Base-by-base conservation (phyloP, 202 grass and related monocot genomes). In the Panicum virgatum region DNA sequence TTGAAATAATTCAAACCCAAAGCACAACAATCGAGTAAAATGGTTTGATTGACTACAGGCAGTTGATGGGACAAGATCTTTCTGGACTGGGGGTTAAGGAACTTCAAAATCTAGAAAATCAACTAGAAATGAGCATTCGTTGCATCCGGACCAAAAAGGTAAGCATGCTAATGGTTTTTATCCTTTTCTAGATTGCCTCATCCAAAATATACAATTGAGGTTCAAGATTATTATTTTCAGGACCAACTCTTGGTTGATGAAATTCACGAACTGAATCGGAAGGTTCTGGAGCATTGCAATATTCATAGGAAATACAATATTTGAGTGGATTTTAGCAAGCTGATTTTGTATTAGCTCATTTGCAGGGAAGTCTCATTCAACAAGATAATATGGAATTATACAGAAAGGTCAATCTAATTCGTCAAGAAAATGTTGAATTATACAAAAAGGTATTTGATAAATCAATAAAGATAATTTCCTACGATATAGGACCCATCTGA, bases 51-150 rank as follows among this genome's bases (percentile, higher is more conserved):
- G 25, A 40, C 56, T 87, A 56, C 84, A 97, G 95, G 88, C 84
- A 94, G 72, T 78, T 97, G 88, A 93, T 89, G 83, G 95, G 95
- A 51, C 90, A 93, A 89, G 88, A 97, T 50, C 87, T 97, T 78
- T 97, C 92, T 1, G 88, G 90, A 77, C 29, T 94, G 67, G 75
- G 62, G 36, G 78, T 83, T 10, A 89, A 89, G 76, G 95, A 91
- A 67, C 69, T 97, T 63, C 92, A 93, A 83, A 62, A 79, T 62
- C 75, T 91, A 78, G 92, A 97, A 82, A 93, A 88, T 75, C 86
- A 88, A 67, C 78, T 97, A 42, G 90, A 97, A 65, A 81, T 77
- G 73, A 94, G 95, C 62, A 40, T 91, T 7, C 78, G 40, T 46
- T 80, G 82, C 84, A 84, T 97, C 54, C 72, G 90, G 72, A 78